phyloP scores from a whole-genome alignment of 441 rosid species.

The Flueggea neowawraea region DNA sequence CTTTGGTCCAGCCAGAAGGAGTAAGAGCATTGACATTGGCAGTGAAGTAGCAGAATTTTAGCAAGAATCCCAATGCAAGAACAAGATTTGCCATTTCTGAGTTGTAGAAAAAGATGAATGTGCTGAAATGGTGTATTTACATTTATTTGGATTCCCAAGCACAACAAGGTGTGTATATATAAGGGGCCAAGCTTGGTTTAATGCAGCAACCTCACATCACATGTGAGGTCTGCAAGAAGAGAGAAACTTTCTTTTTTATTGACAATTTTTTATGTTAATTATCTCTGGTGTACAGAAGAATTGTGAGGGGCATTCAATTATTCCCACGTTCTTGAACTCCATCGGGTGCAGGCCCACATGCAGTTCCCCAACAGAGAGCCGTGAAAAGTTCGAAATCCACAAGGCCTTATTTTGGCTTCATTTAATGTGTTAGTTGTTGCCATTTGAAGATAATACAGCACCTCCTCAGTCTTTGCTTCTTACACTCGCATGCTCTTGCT shows the following conservation, averaged over 20 bases:
- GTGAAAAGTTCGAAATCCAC: constrained; percentile 31
- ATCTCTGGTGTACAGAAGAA: background rate
- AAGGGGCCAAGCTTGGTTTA: constrained; percentile 24
- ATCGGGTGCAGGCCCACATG: constrained; percentile 41
- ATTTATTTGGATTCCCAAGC: constrained; percentile 25
- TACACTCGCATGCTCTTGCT: too few relatives aligned
- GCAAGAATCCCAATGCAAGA: constrained; percentile 29
- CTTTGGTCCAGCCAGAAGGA: constrained; percentile 68
- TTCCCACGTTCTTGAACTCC: constrained; percentile 44
- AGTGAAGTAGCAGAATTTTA: constrained; percentile 25
- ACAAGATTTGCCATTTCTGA: constrained; percentile 40
- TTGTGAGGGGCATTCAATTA: constrained; percentile 37
- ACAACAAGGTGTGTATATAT: constrained; percentile 36
- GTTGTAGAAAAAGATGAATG: constrained; percentile 5
- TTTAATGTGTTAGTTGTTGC: constrained; percentile 14
- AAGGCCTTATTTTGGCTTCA: constrained; percentile 10
- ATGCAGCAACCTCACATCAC: constrained; percentile 33
- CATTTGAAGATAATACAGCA: background rate
- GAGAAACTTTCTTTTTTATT: too few relatives aligned
- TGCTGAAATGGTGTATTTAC: constrained; percentile 4
- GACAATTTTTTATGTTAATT: too few relatives aligned
- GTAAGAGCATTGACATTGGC: constrained; percentile 35
- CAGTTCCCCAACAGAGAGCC: constrained; percentile 31
- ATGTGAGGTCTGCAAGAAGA: constrained; percentile 31
- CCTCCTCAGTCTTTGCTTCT: too few relatives aligned